phyloP scores from a whole-genome alignment of 169 alveolate genomes.

The Cryptosporidium sp. region DNA sequence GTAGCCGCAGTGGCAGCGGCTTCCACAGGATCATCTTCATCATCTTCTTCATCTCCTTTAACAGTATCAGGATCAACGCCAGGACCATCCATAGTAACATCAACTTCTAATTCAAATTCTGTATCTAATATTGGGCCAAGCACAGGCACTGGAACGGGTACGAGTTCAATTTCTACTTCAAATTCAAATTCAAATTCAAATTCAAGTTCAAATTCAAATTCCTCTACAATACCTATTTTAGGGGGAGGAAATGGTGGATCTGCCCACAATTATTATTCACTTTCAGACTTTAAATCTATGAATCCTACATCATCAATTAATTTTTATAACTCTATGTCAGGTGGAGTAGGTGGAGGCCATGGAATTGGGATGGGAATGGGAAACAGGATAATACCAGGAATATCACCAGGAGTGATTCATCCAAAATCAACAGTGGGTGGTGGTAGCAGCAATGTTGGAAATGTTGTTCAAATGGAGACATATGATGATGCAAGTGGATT shows the following conservation, averaged over 20 bases:
- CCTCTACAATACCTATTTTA: not conserved
- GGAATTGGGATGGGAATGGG: not conserved
- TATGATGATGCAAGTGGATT: not conserved
- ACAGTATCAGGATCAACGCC: not conserved
- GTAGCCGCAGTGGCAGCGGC: not conserved
- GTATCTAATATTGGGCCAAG: not conserved
- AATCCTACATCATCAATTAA: not conserved
- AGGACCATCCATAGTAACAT: not conserved
- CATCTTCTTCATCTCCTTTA: not conserved
- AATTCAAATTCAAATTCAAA: not conserved
- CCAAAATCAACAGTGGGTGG: not conserved
- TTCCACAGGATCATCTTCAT: not conserved
- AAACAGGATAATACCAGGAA: slow-evolving; percentile 1
- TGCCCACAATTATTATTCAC: slow-evolving; percentile 8
- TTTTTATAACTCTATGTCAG: slow-evolving; percentile 8
- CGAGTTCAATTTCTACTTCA: not conserved
- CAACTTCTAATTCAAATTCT: not conserved
- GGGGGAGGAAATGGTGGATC: not conserved
- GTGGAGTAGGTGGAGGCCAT: not conserved
- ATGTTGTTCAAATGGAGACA: not conserved
- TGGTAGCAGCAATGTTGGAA: not conserved
- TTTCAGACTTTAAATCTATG: slow-evolving; percentile 23
- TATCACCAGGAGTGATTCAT: slow-evolving; percentile 10
- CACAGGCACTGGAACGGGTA: not conserved
- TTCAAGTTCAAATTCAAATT: not conserved